These are phyloP conservation scores for Penicillium ochrochloron DNA, from an alignment of 495 filamentous ascomycete species.

Conservation along the genomic window DNA sequence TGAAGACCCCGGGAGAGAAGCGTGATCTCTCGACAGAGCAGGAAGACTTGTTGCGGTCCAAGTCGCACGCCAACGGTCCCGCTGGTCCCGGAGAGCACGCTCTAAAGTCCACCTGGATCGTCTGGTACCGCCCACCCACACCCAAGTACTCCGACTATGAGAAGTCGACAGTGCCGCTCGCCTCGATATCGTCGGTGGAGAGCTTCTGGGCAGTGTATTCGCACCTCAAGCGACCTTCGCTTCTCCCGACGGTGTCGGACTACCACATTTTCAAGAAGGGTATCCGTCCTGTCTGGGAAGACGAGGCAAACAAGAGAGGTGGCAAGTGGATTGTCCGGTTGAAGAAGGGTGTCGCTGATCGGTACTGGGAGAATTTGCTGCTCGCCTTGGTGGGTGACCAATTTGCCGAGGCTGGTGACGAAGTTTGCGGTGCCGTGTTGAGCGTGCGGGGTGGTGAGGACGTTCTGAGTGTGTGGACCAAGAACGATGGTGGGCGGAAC, in stretches of 20 bases:
- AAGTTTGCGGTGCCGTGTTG: slow-evolving; percentile 91
- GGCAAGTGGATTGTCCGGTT: slow-evolving; percentile 97
- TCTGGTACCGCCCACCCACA: slow-evolving; percentile 95
- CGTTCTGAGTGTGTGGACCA: slow-evolving; percentile 96
- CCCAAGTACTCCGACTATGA: slow-evolving; percentile 98
- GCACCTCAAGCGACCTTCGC: slow-evolving; percentile 87
- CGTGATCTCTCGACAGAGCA: slow-evolving; percentile 61
- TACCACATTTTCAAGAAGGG: slow-evolving; percentile 99
- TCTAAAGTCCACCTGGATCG: slow-evolving; percentile 88
- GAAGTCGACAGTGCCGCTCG: slow-evolving; percentile 89
- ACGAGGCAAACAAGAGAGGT: slow-evolving; percentile 92
- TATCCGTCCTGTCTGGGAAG: slow-evolving; percentile 97
- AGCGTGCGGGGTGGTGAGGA: slow-evolving; percentile 96
- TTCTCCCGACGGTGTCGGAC: slow-evolving; percentile 89
- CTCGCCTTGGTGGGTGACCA: slow-evolving; percentile 93
- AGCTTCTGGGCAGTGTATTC: slow-evolving; percentile 92
- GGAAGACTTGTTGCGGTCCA: slow-evolving; percentile 56
- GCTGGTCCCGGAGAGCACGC: slow-evolving; percentile 57
- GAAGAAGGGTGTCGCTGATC: slow-evolving; percentile 94
- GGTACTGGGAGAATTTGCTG: slow-evolving; percentile 97
- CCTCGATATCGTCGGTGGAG: slow-evolving; percentile 79
- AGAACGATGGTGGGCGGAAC: slow-evolving; percentile 86
- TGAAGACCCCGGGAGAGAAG: slow-evolving; percentile 70
- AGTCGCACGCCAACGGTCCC: slow-evolving; percentile 43
- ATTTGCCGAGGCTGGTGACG: slow-evolving; percentile 90